Conservation (phyloP, 306 rosid genomes). For the Sicyos edulis region DNA sequence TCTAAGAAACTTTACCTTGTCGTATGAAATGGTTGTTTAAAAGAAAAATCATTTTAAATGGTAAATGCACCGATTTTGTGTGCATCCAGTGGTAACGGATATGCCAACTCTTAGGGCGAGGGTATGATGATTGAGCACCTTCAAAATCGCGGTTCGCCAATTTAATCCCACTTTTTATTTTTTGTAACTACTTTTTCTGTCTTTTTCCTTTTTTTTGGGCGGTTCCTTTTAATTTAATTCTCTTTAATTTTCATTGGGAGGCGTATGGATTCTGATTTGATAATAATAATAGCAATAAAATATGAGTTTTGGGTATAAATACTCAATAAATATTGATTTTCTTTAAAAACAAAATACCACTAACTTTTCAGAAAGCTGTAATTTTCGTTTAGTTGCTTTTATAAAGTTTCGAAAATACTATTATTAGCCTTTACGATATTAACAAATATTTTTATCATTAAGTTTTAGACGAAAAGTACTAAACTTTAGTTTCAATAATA, state of each 20-base stretch:
- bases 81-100: neutral
- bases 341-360: no score
- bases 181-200: neutral
- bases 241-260: neutral
- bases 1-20: no score
- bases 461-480: neutral
- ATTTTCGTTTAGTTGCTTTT: no score
- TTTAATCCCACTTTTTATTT: neutral
- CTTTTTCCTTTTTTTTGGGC: neutral
- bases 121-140: conserved; percentile 12
- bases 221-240: neutral
- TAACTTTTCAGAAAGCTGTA: no score
- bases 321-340: no score
- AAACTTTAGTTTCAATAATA: no score
- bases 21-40: no score
- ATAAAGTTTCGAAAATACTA: no score
- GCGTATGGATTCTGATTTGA: neutral
- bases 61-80: neutral
- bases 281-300: no score
- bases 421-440: no score
- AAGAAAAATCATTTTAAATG: neutral
- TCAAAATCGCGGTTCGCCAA: neutral
- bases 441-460: no score
- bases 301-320: no score
- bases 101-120: conserved; percentile 4